Evolutionary conservation across 2,329 filamentous ascomycete species (phyloP).

Genomic region (Thielaviopsis euricoi): DNA sequence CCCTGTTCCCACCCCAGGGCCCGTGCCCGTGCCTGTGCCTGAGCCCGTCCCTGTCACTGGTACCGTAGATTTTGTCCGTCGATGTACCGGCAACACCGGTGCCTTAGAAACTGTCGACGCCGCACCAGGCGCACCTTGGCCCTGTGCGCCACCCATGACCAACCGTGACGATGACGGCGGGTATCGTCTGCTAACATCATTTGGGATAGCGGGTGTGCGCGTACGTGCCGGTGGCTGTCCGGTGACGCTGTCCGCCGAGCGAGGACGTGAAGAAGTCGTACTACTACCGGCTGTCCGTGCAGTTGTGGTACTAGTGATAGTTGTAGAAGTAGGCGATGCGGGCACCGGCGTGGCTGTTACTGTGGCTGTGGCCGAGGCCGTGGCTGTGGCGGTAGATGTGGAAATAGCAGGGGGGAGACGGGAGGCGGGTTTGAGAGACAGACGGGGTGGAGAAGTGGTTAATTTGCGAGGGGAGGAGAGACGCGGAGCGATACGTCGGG

Average conservation of each 20-base stretch:
- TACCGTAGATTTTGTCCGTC: slow-evolving; percentile 2
- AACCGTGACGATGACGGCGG: slow-evolving; percentile 19
- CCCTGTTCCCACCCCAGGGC: no score
- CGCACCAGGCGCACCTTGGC: background rate
- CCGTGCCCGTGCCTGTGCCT: no score
- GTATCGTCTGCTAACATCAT: slow-evolving; percentile 14
- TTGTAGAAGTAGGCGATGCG: no score
- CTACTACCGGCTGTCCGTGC: no score
- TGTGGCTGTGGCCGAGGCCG: slow-evolving; percentile 1
- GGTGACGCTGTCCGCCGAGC: no score
- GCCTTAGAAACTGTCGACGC: background rate
- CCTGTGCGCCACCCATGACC: background rate
- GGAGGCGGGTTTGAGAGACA: slow-evolving; percentile 25
- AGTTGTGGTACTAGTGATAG: no score
- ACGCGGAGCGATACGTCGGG: slow-evolving; percentile 16
- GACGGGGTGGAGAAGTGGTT: slow-evolving; percentile 30
- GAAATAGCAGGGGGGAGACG: slow-evolving; percentile 12
- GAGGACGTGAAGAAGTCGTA: no score
- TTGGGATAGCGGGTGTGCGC: no score
- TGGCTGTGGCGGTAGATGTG: slow-evolving; percentile 19
- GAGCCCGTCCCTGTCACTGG: background rate
- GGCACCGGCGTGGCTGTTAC: background rate
- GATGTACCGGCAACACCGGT: background rate
- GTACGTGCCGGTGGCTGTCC: no score
- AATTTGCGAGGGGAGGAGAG: background rate